Percentiles rank a stretch among this genome's conserved stretches.
Evolutionary conservation across 164 flowering plant species (phyloP).

Genomic region (Piper betle): DNA sequence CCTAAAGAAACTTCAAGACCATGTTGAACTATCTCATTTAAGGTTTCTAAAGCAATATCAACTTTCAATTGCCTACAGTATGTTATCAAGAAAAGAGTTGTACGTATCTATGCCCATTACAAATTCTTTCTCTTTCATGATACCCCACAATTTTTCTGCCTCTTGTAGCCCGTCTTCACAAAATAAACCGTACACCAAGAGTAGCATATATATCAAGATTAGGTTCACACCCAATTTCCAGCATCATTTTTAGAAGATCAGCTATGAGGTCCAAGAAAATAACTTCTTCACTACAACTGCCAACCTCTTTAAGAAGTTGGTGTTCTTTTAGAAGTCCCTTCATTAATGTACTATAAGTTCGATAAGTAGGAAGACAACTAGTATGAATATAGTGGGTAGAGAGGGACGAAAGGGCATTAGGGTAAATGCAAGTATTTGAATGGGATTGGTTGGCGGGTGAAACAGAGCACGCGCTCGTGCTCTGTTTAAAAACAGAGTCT

Average conservation of each 20-base stretch:
- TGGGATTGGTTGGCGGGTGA: too few species aligned
- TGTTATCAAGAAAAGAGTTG: conserved; percentile 26
- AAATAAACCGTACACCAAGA: conserved; percentile 45
- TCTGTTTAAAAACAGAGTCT: too few species aligned
- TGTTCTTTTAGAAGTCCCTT: conserved; percentile 55
- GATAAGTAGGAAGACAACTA: conserved; percentile 58
- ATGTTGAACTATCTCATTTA: conserved; percentile 14
- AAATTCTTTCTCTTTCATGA: conserved; percentile 41
- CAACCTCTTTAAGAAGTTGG: conserved; percentile 19
- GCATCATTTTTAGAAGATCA: conserved; percentile 37
- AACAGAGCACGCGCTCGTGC: too few species aligned
- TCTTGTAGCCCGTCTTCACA: conserved; percentile 39
- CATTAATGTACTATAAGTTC: conserved; percentile 44
- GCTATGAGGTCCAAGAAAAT: conserved; percentile 15
- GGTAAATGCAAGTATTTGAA: too few species aligned
- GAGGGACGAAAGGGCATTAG: too few species aligned
- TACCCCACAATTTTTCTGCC: conserved; percentile 43
- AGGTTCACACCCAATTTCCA: conserved; percentile 42
- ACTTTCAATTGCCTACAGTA: conserved; percentile 43
- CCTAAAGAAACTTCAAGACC: conserved; percentile 30
- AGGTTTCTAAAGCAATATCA: conserved; percentile 40
- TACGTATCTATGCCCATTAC: conserved; percentile 28
- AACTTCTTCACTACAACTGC: conserved; percentile 11
- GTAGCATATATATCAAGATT: conserved; percentile 37
- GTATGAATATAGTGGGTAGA: too few species aligned